phyloP scores from a whole-genome alignment of 2,329 filamentous ascomycete genomes.

The Aspergillus piperis region DNA sequence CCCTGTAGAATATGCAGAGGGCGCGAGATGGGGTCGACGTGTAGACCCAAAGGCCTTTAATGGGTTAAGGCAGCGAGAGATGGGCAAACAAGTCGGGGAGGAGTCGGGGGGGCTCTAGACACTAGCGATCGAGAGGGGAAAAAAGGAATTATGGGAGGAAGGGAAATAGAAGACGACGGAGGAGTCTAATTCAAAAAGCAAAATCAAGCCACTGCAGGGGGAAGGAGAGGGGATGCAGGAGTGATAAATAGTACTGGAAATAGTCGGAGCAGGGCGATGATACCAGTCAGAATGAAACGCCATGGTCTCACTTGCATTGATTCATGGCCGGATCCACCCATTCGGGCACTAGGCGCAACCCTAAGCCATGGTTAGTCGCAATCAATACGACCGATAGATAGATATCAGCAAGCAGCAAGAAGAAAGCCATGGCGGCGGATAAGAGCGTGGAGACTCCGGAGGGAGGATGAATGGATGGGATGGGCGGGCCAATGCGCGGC shows the following conservation, averaged over 20 bases:
- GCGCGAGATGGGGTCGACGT: neutral
- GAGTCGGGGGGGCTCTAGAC: neutral
- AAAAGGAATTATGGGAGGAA: neutral
- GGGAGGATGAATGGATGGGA: neutral
- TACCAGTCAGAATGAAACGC: slow-evolving; percentile 20
- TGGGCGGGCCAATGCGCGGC: slow-evolving; percentile 1
- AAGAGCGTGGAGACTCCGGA: slow-evolving; percentile 3
- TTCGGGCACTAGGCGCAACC: slow-evolving; percentile 20
- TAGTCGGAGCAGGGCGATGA: slow-evolving; percentile 15
- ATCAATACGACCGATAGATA: slow-evolving; percentile 9
- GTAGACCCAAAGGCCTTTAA: neutral
- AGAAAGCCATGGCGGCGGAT: slow-evolving; percentile 10
- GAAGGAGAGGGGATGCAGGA: slow-evolving; percentile 7
- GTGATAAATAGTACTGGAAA: slow-evolving; percentile 21
- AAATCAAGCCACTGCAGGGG: slow-evolving; percentile 13
- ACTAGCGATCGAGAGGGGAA: neutral
- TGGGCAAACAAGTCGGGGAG: neutral
- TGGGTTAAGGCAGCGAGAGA: neutral
- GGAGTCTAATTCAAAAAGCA: slow-evolving; percentile 7
- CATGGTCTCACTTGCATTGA: slow-evolving; percentile 6
- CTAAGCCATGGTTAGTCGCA: slow-evolving; percentile 27
- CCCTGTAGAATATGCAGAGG: neutral
- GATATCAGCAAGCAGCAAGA: slow-evolving; percentile 1
- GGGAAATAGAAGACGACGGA: slow-evolving; percentile 4
- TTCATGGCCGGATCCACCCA: slow-evolving; percentile 24